Evolutionary conservation across 208 protist species (phyloP).

Genomic region (Trypanosoma cruzi): DNA sequence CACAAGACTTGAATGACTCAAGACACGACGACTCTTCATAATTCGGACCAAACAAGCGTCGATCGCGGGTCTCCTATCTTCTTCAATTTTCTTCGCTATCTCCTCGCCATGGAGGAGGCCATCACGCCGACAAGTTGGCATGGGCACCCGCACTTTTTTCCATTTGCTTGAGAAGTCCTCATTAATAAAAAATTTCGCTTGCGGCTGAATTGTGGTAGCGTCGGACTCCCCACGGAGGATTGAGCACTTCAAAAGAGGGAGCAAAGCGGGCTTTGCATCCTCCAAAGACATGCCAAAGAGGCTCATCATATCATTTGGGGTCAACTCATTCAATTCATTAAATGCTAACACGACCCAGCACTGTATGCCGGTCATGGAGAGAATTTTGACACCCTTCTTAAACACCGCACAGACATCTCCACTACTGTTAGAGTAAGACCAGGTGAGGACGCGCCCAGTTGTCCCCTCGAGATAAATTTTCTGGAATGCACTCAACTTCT

Average conservation of each 20-base stretch:
- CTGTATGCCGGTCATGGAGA: conserved; percentile 71
- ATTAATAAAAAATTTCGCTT: conserved; percentile 58
- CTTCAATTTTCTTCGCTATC: conserved; percentile 57
- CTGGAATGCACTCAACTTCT: conserved; percentile 46
- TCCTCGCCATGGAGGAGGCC: conserved; percentile 41
- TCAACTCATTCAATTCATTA: conserved; percentile 48
- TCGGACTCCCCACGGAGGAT: conserved; percentile 31
- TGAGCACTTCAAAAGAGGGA: conserved; percentile 47
- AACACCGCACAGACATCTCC: conserved; percentile 63
- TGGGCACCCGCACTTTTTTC: conserved; percentile 60
- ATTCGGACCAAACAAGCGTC: conserved; percentile 86
- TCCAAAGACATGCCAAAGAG: conserved; percentile 39
- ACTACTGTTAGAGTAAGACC: conserved; percentile 82
- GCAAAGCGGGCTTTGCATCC: conserved; percentile 39
- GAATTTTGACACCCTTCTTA: conserved; percentile 41
- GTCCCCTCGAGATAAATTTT: conserved; percentile 69
- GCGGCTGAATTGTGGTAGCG: conserved; percentile 28
- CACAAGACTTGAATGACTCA: conserved; percentile 73
- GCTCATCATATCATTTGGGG: conserved; percentile 31
- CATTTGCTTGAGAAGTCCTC: conserved; percentile 56
- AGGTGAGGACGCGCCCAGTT: conserved; percentile 59
- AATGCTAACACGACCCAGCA: conserved; percentile 77
- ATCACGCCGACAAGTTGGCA: conserved; percentile 36
- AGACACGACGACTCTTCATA: conserved; percentile 75
- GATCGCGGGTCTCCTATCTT: conserved; percentile 77